A percentile compares a stretch with the other conserved stretches of the same genome.
Conservation (phyloP, 257 asterid genomes). For the Nicotiana tomentosiformis region DNA sequence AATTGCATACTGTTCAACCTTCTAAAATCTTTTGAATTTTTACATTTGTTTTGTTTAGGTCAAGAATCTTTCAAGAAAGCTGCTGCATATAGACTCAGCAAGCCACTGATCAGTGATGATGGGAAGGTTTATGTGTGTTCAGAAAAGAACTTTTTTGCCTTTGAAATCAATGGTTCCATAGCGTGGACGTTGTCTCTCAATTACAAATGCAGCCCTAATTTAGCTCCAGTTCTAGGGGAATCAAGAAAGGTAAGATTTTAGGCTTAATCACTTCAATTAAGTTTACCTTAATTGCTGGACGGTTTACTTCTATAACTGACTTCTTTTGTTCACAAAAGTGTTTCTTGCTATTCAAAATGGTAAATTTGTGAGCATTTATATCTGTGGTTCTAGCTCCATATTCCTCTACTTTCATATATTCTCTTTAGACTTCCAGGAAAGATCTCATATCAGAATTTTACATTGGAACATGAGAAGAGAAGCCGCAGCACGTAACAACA, state of each 20-base stretch:
- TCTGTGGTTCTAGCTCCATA: neutral
- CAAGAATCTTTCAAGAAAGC: conserved; percentile 30
- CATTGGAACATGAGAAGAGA: no score
- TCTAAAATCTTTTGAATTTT: neutral
- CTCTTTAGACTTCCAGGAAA: no score
- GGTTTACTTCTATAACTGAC: neutral
- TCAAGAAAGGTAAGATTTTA: conserved; percentile 52
- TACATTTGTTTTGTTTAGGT: conserved; percentile 23
- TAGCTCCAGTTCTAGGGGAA: conserved; percentile 72
- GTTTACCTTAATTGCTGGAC: neutral
- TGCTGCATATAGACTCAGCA: conserved; percentile 31
- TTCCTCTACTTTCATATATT: neutral
- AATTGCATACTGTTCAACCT: neutral
- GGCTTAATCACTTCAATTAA: neutral
- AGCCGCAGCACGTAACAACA: no score
- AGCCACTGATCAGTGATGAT: conserved; percentile 73
- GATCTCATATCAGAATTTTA: no score
- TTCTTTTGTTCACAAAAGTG: neutral
- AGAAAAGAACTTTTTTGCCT: conserved; percentile 48
- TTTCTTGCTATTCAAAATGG: neutral
- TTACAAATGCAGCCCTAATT: conserved; percentile 44
- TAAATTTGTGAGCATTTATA: no score
- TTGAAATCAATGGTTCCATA: conserved; percentile 69
- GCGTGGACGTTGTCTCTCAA: conserved; percentile 62
- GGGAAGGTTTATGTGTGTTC: conserved; percentile 66